Evolutionary conservation across 352 stramenopile species (phyloP), one percentile per base, ranked within the genome.

Genomic region (Phytophthora europaea): DNA sequence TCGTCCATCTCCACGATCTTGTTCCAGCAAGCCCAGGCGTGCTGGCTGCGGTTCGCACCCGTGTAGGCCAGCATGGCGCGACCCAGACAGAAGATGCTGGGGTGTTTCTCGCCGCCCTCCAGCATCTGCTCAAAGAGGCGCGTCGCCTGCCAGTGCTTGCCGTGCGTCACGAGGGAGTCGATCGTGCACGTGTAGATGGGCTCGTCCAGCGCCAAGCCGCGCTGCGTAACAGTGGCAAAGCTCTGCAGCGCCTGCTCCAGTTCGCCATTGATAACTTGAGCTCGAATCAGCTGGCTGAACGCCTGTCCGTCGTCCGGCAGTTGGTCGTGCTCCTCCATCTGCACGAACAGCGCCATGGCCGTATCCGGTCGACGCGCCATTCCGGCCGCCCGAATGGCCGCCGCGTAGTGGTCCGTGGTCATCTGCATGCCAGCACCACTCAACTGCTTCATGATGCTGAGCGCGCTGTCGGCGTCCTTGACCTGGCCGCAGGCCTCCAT

Each of bases 41-140:
- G 73, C 53, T 87, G 74, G 64, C 78, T 83, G 43, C 89, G 90
- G 60, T 89, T 89, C 8, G 82, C 86, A 13, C 88, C 88, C n/a
- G 90, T 75, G 77, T 91, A 96, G 9, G 89, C 88, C 52, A 91
- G 48, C 74, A 96, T 91, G 36, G 92, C 90, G 50, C 88, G 84
- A 3, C 88, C 88, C 48, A 91, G 82, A 73, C 88, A 95, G 55
- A 93, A 96, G 20, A 87, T 80, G 5, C 80, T 91, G 3, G 89
- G 85, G 50, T 81, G 61, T 36, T 94, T 78, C 23, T 85, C 79
- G 38, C 88, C 75, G 15, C 58, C 20, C 28, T 82, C 71, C 16
- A 94, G 70, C 88, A 96, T 95, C 63, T 93, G 83, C 40, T 87
- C 82, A 48, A 95, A 96, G 26, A 96, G 70, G 18, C 77, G 81